Base-by-base conservation (phyloP, 352 stramenopile genomes). In the Phytopythium ostracodes region DNA sequence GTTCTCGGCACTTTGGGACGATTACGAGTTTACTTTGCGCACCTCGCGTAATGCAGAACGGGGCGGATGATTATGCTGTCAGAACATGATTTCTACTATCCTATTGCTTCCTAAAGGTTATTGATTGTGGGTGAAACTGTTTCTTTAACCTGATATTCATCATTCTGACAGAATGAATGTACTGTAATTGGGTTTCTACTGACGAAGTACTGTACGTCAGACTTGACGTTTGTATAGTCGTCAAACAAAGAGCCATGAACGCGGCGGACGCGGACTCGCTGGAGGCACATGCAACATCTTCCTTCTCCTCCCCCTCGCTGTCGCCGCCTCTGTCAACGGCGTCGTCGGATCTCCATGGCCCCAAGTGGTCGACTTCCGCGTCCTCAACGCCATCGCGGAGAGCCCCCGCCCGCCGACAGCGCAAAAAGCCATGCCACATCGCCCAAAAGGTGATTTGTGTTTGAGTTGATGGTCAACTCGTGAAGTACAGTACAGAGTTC, bases 231-330 rank as follows among this genome's bases (percentile, higher is more conserved):
- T 9, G 31, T 36, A 36, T 36, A 9, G 31, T 36, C 31, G 31
- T 9, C 31, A 9, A n/a, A n/a, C n/a, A n/a, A n/a, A n/a, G n/a
- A n/a, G n/a, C n/a, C n/a, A n/a, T n/a, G n/a, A n/a, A n/a, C n/a
- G n/a, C n/a, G n/a, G n/a, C n/a, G n/a, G 18, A 3, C 40, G 11
- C 40, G 11, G 40, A 46, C 31, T 6, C 64, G 67, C 42, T 77
- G 31, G 31, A 36, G 31, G 31, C 64, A 15, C 55, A 67, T 33
- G 70, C 66, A 14, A 70, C 65, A 14, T 47, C 44, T 31, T 50
- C 40, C n/a, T 66, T 56, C 20, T 73, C 62, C 18, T 54, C 27
- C 22, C n/a, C n/a, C n/a, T 50, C 43, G 15, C 43, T 11, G 5
- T 43, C 36, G 9, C 40, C 15, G 8, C 40, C 40, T 46, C 40